Base-by-base conservation (phyloP, 306 rosid genomes). In the Prosopis cineraria region DNA sequence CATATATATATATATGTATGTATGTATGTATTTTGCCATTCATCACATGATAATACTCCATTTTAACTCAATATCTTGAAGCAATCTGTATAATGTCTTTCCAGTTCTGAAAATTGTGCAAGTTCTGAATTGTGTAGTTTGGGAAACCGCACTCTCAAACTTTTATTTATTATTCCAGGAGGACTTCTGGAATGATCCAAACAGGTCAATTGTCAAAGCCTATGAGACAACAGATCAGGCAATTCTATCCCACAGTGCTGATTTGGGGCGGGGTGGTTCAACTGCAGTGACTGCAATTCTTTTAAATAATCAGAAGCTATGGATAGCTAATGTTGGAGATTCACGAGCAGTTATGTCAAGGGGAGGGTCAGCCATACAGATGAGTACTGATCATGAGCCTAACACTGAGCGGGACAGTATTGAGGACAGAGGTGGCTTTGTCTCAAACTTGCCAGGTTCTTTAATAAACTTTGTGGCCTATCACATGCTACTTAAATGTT, bases 371-470 rank as follows among this genome's bases (percentile, higher is more conserved):
- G 98, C 94, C 72, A 41, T 45, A 58, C 98, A 91, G 81, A 90
- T 91, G 96, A 72, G 80, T 17, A 80, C 72, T 78, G 98, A 93
- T 84, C 98, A 91, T 31, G 97, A 93, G 66, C 97, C 96, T 40
- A 90, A 93, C 79, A 86, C 92, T 41, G 98, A 91, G 77, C 86
- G 96, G 11, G 89, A 86, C 71, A 90, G 92, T 84, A 91, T 93
- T 36, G 97, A 91, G 87, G 75, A 82, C 80, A 89, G 70, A 79
- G 98, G 98, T 0, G 97, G 98, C 82, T 93, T 93, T 78, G 97
- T 93, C 85, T 93, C 97, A 36, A 93, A 93, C 85, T 84, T 93
- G 92, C 96, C 98, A 91, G 98, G 98, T 93, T 83, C 71, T 73
- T 76, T 78, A 40, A 72, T 77, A 45, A 71, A 79, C 71, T 79